Evolutionary conservation across 257 asterid species (phyloP).

Genomic region (Capsicum rhomboideum): DNA sequence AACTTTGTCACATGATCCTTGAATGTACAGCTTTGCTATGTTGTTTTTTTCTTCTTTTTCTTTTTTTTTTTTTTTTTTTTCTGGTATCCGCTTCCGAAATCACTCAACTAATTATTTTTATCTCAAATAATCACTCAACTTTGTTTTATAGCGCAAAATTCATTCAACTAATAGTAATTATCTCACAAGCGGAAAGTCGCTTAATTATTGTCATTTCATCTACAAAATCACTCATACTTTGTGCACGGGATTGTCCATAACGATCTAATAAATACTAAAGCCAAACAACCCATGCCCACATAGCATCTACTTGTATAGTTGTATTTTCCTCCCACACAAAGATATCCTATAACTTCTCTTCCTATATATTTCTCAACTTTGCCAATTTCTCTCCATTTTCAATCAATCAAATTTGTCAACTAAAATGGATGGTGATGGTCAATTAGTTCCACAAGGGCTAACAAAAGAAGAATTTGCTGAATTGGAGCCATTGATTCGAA

Average conservation of each 20-base stretch:
- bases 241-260: not conserved
- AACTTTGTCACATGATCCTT: not conserved
- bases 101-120: too few relatives aligned
- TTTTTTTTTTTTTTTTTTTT: not conserved
- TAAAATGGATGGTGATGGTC: constrained; percentile 17
- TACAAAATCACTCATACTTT: not conserved
- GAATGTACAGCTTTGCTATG: not conserved
- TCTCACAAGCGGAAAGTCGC: too few relatives aligned
- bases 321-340: not conserved
- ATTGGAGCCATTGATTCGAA: constrained; percentile 37
- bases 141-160: not conserved
- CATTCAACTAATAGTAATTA: not conserved
- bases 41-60: not conserved
- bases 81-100: too few relatives aligned
- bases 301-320: not conserved
- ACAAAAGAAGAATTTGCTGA: constrained; percentile 48
- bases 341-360: not conserved
- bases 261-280: not conserved
- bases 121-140: fast-evolving
- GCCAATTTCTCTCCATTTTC: not conserved
- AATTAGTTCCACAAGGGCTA: constrained; percentile 34
- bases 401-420: not conserved
- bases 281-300: not conserved
- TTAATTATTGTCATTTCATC: not conserved
- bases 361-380: not conserved